phyloP scores from a whole-genome alignment of 2,329 filamentous ascomycete genomes.

The Beauveria medogensis region DNA sequence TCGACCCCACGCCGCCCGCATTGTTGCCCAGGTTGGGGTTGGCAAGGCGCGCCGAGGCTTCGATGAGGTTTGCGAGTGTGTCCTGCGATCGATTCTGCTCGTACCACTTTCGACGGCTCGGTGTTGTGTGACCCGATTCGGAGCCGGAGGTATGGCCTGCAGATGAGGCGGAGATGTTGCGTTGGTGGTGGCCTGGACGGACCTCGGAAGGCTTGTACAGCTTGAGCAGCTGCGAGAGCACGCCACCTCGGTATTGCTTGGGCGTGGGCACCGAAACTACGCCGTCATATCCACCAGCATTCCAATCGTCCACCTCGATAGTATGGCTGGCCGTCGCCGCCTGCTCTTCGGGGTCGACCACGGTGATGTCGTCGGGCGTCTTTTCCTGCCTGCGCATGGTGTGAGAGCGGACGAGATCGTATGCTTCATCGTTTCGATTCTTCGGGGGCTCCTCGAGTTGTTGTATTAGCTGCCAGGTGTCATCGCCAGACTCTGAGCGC shows the following conservation, averaged over 20 bases:
- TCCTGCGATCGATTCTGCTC: constrained; percentile 39
- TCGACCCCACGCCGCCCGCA: constrained; percentile 11
- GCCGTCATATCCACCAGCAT: constrained; percentile 33
- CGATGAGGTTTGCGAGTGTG: constrained; percentile 38
- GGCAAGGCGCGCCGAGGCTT: constrained; percentile 36
- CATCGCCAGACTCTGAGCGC: constrained; percentile 12
- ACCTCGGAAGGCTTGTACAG: constrained; percentile 34
- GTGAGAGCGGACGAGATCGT: constrained; percentile 36
- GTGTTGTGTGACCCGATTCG: constrained; percentile 32
- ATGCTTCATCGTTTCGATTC: constrained; percentile 28
- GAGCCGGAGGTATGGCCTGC: constrained; percentile 11
- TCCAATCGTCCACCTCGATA: constrained; percentile 24
- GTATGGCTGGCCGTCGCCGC: constrained; percentile 5
- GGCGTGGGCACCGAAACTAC: constrained; percentile 34
- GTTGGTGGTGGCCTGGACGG: constrained; percentile 13
- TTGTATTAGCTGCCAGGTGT: constrained; percentile 6
- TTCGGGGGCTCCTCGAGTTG: constrained; percentile 16
- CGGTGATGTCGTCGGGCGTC: constrained; percentile 13
- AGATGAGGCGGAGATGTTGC: constrained; percentile 14
- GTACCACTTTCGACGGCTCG: constrained; percentile 39
- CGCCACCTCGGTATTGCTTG: constrained; percentile 34
- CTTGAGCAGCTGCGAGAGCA: constrained; percentile 38
- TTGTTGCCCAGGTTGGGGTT: constrained; percentile 22
- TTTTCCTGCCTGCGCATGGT: constrained; percentile 17
- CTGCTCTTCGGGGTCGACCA: constrained; percentile 13